Conservation (phyloP, 805 yeast species). For the Wickerhamomyces subpelliculosus region DNA sequence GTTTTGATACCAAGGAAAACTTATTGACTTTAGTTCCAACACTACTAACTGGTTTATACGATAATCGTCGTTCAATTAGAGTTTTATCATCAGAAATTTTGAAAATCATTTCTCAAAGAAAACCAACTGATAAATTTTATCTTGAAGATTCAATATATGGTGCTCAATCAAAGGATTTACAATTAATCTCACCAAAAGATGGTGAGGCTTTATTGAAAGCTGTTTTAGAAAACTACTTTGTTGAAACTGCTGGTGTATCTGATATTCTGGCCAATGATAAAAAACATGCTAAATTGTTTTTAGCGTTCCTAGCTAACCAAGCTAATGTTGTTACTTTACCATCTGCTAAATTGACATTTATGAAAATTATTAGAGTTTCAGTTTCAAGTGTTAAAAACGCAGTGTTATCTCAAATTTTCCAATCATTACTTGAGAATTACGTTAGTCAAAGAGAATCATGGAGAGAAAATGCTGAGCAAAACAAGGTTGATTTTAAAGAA, state of each 20-base stretch:
- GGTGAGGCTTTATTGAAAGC: slow-evolving; percentile 37
- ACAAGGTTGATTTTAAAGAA: slow-evolving; percentile 41
- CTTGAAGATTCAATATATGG: slow-evolving; percentile 57
- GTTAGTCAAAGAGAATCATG: slow-evolving; percentile 38
- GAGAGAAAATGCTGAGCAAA: slow-evolving; percentile 35
- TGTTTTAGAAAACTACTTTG: slow-evolving; percentile 36
- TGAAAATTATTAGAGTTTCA: slow-evolving; percentile 37
- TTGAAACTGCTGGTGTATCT: slow-evolving; percentile 44
- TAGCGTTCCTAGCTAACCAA: slow-evolving; percentile 67
- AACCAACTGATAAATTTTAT: slow-evolving; percentile 32
- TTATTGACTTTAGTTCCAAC: slow-evolving; percentile 54
- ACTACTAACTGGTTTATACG: slow-evolving; percentile 46
- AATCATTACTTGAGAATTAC: slow-evolving; percentile 38
- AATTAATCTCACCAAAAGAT: slow-evolving; percentile 61
- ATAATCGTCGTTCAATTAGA: slow-evolving; percentile 46
- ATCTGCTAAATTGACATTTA: slow-evolving; percentile 45
- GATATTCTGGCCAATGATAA: slow-evolving; percentile 36
- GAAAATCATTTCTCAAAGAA: slow-evolving; percentile 29
- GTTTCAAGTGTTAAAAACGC: slow-evolving; percentile 30
- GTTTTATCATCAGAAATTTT: slow-evolving; percentile 31
- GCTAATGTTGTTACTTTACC: slow-evolving; percentile 47
- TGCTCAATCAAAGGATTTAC: slow-evolving; percentile 35
- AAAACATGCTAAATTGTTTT: slow-evolving; percentile 48
- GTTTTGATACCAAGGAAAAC: slow-evolving; percentile 30
- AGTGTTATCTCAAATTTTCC: slow-evolving; percentile 42